These are phyloP conservation scores for Circinella umbellata DNA, from an alignment of 371 early-diverging fungal species.

Conservation along the genomic window DNA sequence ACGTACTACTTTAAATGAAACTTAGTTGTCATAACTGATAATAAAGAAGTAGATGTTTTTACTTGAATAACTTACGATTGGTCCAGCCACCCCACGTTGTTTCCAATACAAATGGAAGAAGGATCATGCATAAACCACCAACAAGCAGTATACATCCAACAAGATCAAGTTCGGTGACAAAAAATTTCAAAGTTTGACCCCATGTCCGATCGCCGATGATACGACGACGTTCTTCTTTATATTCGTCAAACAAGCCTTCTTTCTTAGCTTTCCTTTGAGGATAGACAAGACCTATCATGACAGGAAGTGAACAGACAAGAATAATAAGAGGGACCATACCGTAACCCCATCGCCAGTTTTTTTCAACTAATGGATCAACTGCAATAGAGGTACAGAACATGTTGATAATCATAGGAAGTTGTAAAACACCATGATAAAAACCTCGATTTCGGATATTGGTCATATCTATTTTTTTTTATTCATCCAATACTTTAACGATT, in stretches of 20 bases:
- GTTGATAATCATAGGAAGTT: slow-evolving; percentile 16
- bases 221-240: slow-evolving; percentile 4
- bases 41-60: too few species aligned
- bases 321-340: slow-evolving; percentile 23
- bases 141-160: slow-evolving; percentile 22
- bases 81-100: slow-evolving; percentile 22
- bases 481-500: too few species aligned
- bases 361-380: slow-evolving; percentile 2
- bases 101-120: slow-evolving; percentile 22
- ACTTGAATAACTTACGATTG: slow-evolving; percentile 13
- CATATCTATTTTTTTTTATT: slow-evolving; percentile 25
- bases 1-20: too few species aligned
- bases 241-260: slow-evolving; percentile 9
- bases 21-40: too few species aligned
- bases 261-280: slow-evolving; percentile 1
- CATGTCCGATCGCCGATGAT: slow-evolving; percentile 1
- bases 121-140: slow-evolving; percentile 20
- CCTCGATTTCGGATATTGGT: slow-evolving; percentile 41
- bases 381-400: slow-evolving; percentile 13
- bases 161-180: slow-evolving; percentile 18
- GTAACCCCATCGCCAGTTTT: slow-evolving; percentile 25
- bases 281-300: slow-evolving; percentile 18
- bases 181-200: background rate
- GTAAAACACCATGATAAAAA: slow-evolving; percentile 33
- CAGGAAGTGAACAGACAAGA: slow-evolving; percentile 13